Percentiles rank a stretch among this genome's conserved stretches.
phyloP scores from a whole-genome alignment of 2,329 filamentous ascomycete species.

The Chaetomium olivaceum region DNA sequence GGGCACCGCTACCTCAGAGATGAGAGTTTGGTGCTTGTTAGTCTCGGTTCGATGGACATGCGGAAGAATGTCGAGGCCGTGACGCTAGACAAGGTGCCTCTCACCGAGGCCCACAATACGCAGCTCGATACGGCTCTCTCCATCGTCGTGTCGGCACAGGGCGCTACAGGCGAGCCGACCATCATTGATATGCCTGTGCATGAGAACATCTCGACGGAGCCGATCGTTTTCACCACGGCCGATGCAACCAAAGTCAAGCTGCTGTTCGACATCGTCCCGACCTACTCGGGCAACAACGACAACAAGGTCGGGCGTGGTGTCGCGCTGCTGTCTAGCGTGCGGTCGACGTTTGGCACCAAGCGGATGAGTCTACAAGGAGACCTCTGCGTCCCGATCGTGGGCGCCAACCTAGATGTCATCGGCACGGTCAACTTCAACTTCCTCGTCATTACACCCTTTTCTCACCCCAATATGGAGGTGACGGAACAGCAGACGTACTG shows the following conservation, averaged over 20 bases:
- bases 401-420: slow-evolving; percentile 82
- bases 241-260: slow-evolving; percentile 83
- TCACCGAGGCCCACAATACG: slow-evolving; percentile 85
- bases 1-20: slow-evolving; percentile 92
- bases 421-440: slow-evolving; percentile 97
- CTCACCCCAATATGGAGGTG: slow-evolving; percentile 90
- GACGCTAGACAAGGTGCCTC: slow-evolving; percentile 81
- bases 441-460: slow-evolving; percentile 88
- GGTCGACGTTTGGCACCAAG: slow-evolving; percentile 77
- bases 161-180: slow-evolving; percentile 81
- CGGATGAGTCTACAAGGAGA: slow-evolving; percentile 93
- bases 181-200: slow-evolving; percentile 91
- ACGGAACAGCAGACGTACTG: slow-evolving; percentile 92
- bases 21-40: slow-evolving; percentile 87
- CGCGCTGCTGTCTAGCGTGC: slow-evolving; percentile 82
- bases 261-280: slow-evolving; percentile 92
- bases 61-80: slow-evolving; percentile 79
- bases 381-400: slow-evolving; percentile 86
- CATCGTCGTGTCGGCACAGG: slow-evolving; percentile 82
- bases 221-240: slow-evolving; percentile 80
- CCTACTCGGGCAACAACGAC: slow-evolving; percentile 87
- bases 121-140: slow-evolving; percentile 94
- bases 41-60: slow-evolving; percentile 91
- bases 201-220: slow-evolving; percentile 90
- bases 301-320: slow-evolving; percentile 87